Percentiles rank a stretch among this genome's conserved stretches.
These are phyloP conservation scores for Ochromonas danica DNA, from an alignment of 108 stramenopile genomes.

Conservation along the genomic window DNA sequence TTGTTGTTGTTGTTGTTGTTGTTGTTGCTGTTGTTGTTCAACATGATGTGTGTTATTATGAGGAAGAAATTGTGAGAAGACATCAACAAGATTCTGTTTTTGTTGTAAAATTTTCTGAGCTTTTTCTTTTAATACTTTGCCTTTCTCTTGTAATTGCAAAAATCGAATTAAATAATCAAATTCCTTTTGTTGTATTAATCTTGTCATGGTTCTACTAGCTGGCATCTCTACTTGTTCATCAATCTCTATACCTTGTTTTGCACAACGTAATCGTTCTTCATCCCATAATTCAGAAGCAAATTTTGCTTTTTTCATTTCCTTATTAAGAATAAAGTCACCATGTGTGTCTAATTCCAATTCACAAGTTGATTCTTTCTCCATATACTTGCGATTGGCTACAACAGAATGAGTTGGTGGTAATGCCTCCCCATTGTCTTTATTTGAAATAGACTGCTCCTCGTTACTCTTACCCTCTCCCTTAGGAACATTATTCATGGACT, in stretches of 20 bases:
- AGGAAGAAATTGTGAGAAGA: too few relatives aligned
- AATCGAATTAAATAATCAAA: background rate
- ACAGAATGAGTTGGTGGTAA: background rate
- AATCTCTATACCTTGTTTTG: background rate
- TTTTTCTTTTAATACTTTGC: background rate
- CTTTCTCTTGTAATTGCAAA: background rate
- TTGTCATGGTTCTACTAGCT: background rate
- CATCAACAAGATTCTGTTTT: too few relatives aligned
- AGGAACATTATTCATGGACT: too few relatives aligned
- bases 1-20: too few relatives aligned
- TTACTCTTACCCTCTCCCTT: too few relatives aligned
- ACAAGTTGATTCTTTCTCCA: constrained; percentile 2
- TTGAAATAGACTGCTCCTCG: too few relatives aligned
- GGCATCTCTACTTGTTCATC: background rate
- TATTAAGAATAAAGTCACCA: background rate
- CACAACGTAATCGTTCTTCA: constrained; percentile 5
- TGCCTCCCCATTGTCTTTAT: too few relatives aligned
- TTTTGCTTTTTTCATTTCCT: background rate
- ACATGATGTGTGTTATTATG: too few relatives aligned
- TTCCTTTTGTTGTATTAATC: background rate
- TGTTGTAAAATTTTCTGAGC: background rate
- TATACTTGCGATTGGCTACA: background rate
- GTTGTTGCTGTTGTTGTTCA: too few relatives aligned
- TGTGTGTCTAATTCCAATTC: background rate
- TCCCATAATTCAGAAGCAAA: constrained; percentile 12